Percentiles rank a stretch among this genome's conserved stretches.
phyloP scores from a whole-genome alignment of 169 alveolate genomes.

The Plasmodium vinckei region DNA sequence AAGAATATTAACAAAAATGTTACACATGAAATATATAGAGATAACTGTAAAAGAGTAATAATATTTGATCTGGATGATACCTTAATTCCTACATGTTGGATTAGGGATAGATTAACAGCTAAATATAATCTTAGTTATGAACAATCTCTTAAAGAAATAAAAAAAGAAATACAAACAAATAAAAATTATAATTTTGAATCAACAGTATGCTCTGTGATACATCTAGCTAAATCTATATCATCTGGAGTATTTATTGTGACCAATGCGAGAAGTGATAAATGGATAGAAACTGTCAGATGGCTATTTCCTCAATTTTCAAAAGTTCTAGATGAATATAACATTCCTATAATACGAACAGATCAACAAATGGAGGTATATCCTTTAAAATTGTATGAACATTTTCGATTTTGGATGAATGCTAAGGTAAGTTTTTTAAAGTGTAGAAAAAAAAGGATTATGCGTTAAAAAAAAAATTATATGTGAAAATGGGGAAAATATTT shows the following conservation, averaged over 20 bases:
- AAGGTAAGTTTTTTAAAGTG: conserved; percentile 73
- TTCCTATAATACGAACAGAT: conserved; percentile 85
- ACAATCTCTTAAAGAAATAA: conserved; percentile 76
- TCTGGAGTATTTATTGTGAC: conserved; percentile 87
- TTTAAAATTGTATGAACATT: conserved; percentile 81
- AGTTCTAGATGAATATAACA: conserved; percentile 77
- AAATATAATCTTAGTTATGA: conserved; percentile 61
- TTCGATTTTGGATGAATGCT: conserved; percentile 88
- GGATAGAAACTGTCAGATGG: conserved; percentile 84
- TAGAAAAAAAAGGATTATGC: not conserved
- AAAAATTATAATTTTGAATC: conserved; percentile 80
- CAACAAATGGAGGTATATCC: conserved; percentile 82
- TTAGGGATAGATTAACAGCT: conserved; percentile 69
- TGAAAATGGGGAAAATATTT: not conserved
- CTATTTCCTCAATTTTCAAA: conserved; percentile 85
- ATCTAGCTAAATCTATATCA: conserved; percentile 79
- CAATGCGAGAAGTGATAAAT: conserved; percentile 86
- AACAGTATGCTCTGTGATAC: conserved; percentile 76
- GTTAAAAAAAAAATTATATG: conserved; percentile 17
- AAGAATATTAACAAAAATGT: not conserved
- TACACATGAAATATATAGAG: conserved; percentile 27
- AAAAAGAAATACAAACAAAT: conserved; percentile 80
- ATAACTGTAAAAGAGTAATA: conserved; percentile 55
- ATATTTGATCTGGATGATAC: conserved; percentile 89
- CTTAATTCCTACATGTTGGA: conserved; percentile 89